Percentiles rank a stretch among this genome's conserved stretches.
phyloP scores from a whole-genome alignment of 352 stramenopile genomes.

The Phytophthora kernoviae region DNA sequence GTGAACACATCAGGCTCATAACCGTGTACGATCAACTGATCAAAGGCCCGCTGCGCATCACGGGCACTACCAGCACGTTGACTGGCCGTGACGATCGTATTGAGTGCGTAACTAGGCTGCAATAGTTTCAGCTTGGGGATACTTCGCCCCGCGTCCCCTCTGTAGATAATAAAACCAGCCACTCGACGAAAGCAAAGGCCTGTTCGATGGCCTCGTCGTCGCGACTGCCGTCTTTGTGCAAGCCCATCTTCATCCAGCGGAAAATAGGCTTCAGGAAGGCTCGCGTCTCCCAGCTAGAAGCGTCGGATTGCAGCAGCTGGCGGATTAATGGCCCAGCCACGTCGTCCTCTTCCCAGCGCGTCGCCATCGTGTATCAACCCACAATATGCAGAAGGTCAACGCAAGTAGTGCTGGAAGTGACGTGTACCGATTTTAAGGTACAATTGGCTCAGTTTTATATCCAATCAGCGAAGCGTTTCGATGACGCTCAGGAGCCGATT shows the following conservation, averaged over 20 bases:
- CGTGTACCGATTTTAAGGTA: slow-evolving; percentile 1
- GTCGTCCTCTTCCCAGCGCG: slow-evolving; percentile 38
- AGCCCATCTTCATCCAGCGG: slow-evolving; percentile 67
- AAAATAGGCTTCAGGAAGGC: slow-evolving; percentile 74
- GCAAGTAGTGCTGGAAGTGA: no score
- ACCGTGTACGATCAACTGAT: slow-evolving; percentile 46
- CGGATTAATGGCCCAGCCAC: slow-evolving; percentile 33
- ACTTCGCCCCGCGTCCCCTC: slow-evolving; percentile 47
- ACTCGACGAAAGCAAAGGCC: slow-evolving; percentile 74
- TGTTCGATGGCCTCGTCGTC: slow-evolving; percentile 57
- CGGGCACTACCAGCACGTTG: slow-evolving; percentile 61
- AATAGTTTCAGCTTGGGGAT: slow-evolving; percentile 47
- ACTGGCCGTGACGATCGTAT: slow-evolving; percentile 79
- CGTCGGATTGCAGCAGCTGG: slow-evolving; percentile 20
- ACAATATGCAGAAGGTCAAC: not conserved
- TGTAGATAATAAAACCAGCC: slow-evolving; percentile 59
- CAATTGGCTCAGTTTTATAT: slow-evolving; percentile 14
- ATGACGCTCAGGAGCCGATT: no score
- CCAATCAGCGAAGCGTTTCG: slow-evolving; percentile 14
- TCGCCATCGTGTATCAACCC: not conserved
- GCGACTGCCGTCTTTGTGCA: slow-evolving; percentile 67
- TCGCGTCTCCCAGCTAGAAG: slow-evolving; percentile 57
- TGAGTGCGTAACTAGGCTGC: slow-evolving; percentile 76
- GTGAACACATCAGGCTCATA: slow-evolving; percentile 82
- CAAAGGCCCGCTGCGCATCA: slow-evolving; percentile 69